A percentile compares a stretch with the other conserved stretches of the same genome.
Conservation (phyloP, 2,329 filamentous ascomycete species). For the Fusarium mangiferae region DNA sequence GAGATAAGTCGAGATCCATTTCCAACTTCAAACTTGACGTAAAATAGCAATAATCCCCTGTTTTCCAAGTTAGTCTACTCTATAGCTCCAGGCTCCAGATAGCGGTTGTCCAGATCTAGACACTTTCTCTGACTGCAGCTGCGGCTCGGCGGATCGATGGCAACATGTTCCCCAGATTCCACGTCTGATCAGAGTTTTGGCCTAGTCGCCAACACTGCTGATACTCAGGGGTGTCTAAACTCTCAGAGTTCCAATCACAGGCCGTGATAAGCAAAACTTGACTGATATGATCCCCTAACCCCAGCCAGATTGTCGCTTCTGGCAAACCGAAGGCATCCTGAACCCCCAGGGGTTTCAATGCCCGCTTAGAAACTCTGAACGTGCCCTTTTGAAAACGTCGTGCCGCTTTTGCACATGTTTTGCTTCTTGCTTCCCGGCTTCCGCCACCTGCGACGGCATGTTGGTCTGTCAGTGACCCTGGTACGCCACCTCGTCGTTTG, state of each 20-base stretch:
- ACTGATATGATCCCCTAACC: conserved; percentile 33
- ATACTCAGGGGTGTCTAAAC: conserved; percentile 30
- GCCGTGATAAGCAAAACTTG: conserved; percentile 33
- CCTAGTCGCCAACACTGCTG: conserved; percentile 10
- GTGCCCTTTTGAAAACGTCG: conserved; percentile 5
- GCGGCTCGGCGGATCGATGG: conserved; percentile 32
- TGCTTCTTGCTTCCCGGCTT: background rate
- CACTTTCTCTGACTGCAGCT: background rate
- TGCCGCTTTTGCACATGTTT: conserved; percentile 9
- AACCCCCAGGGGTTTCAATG: conserved; percentile 17
- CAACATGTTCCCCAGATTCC: conserved; percentile 40
- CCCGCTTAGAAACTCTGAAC: conserved; percentile 13
- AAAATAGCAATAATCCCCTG: background rate
- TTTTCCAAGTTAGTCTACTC: background rate
- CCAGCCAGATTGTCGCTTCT: conserved; percentile 10
- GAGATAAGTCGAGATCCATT: conserved; percentile 32
- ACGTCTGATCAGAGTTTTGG: conserved; percentile 21
- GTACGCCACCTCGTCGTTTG: conserved; percentile 34
- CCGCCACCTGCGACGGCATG: conserved; percentile 10
- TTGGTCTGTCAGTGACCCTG: conserved; percentile 18
- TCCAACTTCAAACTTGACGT: conserved; percentile 9
- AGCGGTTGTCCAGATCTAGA: background rate
- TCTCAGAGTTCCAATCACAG: conserved; percentile 26
- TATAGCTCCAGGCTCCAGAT: conserved; percentile 10
- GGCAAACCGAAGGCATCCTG: conserved; percentile 30